Conservation (phyloP, 768 basidiomycete genomes). For the Boletus eberwhitei region DNA sequence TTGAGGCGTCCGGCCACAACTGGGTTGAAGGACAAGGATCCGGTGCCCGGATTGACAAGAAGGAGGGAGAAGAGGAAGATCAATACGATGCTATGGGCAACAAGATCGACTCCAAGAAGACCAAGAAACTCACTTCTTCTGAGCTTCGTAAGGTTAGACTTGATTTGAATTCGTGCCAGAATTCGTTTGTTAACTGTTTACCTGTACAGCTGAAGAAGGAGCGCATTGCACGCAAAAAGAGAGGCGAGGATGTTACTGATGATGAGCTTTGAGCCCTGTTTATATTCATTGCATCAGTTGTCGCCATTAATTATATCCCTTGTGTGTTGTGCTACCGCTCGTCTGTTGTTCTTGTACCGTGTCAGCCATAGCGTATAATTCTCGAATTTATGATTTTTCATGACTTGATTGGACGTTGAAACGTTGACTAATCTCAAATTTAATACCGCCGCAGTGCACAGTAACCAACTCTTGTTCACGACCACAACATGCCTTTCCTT, state of each 20-base stretch:
- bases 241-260: conserved; percentile 74
- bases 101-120: conserved; percentile 85
- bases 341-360: conserved; percentile 20
- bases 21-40: conserved; percentile 99
- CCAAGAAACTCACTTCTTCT: conserved; percentile 77
- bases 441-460: conserved; percentile 4
- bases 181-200: conserved; percentile 11
- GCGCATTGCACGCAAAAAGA: conserved; percentile 86
- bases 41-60: conserved; percentile 93
- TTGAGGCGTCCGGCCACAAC: conserved; percentile 98
- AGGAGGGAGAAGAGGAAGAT: conserved; percentile 85
- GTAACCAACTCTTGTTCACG: conserved; percentile 11
- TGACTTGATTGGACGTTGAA: no score
- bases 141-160: conserved; percentile 75
- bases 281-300: conserved; percentile 6
- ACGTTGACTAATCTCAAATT: no score
- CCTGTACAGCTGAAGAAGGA: conserved; percentile 79
- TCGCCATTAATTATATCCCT: conserved; percentile 11
- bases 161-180: background rate
- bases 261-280: conserved; percentile 43
- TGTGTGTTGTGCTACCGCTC: conserved; percentile 13
- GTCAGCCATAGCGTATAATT: conserved; percentile 20
- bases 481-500: conserved; percentile 31
- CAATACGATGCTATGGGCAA: conserved; percentile 98
- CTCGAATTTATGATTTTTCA: conserved; percentile 2